Evolutionary conservation across 768 basidiomycete genomes (phyloP).

Genomic region (Termitomyces sp.): DNA sequence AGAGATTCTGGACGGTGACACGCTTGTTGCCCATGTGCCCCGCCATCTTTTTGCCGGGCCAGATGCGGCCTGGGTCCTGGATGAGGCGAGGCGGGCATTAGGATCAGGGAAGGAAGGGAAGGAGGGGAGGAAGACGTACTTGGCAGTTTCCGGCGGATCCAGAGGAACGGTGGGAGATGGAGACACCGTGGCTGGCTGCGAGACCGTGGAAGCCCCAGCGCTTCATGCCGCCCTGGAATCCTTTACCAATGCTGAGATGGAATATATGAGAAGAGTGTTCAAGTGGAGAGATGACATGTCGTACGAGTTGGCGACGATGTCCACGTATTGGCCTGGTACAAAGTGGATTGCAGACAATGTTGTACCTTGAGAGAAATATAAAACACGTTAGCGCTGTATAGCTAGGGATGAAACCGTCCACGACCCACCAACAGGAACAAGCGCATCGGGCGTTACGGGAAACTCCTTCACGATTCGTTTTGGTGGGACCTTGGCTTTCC

Average conservation of each 20-base stretch:
- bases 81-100: slow-evolving; percentile 1
- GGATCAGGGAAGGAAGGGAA: not conserved
- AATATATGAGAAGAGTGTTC: not conserved
- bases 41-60: slow-evolving; percentile 98
- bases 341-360: slow-evolving; percentile 89
- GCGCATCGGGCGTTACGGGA: slow-evolving; percentile 80
- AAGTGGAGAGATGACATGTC: slow-evolving; percentile 22
- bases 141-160: slow-evolving; percentile 96
- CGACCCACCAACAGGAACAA: slow-evolving; percentile 78
- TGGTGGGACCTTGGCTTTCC: slow-evolving; percentile 71
- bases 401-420: not conserved
- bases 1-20: slow-evolving; percentile 81
- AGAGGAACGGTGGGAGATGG: slow-evolving; percentile 85
- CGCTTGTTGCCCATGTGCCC: slow-evolving; percentile 85
- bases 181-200: slow-evolving; percentile 93
- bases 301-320: slow-evolving; percentile 86
- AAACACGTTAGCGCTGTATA: not conserved
- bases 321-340: slow-evolving; percentile 95
- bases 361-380: slow-evolving; percentile 50
- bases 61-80: slow-evolving; percentile 92
- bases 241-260: slow-evolving; percentile 80
- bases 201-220: slow-evolving; percentile 90
- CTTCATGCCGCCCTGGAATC: slow-evolving; percentile 97
- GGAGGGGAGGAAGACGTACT: slow-evolving; percentile 34
- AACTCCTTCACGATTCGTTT: slow-evolving; percentile 89